A percentile compares a stretch with the other conserved stretches of the same genome.
Conservation (phyloP, 163 green algal genomes). For the Chlorella variabilis region DNA sequence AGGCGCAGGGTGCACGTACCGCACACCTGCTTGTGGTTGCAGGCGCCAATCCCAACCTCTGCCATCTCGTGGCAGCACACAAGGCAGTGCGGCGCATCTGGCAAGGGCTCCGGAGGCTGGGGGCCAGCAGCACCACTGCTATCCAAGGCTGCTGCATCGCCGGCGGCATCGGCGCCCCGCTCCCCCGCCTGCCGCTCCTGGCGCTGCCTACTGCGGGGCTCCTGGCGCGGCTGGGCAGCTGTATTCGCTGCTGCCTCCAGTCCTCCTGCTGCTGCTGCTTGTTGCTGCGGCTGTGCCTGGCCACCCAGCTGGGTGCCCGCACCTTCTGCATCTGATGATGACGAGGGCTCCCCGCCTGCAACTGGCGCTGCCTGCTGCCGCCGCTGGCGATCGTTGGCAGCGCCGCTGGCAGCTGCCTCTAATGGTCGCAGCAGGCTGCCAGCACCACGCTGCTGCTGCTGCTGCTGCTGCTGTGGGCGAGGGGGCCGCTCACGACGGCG, state of each 20-base stretch:
- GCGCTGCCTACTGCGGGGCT: conserved; percentile 1
- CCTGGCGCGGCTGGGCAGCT: background rate
- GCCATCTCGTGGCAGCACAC: conserved; percentile 52
- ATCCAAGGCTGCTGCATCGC: background rate
- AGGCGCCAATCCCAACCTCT: conserved; percentile 61
- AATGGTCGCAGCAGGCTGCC: background rate
- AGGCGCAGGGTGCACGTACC: conserved; percentile 69
- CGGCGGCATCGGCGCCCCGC: background rate
- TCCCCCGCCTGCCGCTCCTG: background rate
- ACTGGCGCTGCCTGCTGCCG: background rate
- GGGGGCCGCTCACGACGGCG: background rate
- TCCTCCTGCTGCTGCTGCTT: background rate
- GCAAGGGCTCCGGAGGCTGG: no score
- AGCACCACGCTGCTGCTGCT: background rate
- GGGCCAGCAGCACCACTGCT: background rate
- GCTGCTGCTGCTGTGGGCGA: background rate
- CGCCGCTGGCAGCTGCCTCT: background rate
- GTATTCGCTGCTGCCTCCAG: background rate
- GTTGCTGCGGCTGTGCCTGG: no score
- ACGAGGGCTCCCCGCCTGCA: background rate
- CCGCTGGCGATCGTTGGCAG: background rate
- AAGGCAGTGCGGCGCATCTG: conserved; percentile 38
- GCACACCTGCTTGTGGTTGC: conserved; percentile 66
- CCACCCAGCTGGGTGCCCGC: no score
- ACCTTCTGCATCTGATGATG: no score